Evolutionary conservation across 805 yeast species (phyloP), one percentile per base, ranked within the genome.

Genomic region (Middelhovenomyces tepae): DNA sequence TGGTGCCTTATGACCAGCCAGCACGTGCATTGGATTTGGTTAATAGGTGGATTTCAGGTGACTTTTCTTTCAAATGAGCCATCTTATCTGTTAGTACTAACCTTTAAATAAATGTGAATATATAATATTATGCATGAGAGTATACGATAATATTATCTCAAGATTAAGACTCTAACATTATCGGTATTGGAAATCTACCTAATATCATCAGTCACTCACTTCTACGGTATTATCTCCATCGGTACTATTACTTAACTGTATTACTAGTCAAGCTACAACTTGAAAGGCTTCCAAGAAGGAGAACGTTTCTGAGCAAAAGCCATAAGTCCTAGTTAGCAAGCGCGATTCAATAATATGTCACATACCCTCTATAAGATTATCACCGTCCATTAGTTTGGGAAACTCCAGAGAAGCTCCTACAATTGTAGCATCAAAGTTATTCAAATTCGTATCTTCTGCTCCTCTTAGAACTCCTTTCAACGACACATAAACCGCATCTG

Each of bases 1-100:
- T 87, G 95, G 95, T 85, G 41, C 95, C 96, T 11, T 78, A 62
- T 50, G 87, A 87, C 60, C 89, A 81, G 63, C 94, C 95, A 14
- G 75, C 71, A 47, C 67, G 69, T 49, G 63, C 94, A 2, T 65
- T 80, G 42, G 86, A 73, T 35, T 78, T 87, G 86, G 71, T 87
- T 42, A 81, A 84, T 64, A 70, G 80, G 55, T 87, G 96, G 96
- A 60, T 84, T 31, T 45, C 59, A 27, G 94, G 91, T 19, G 79
- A 81, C 53, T 72, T 30, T 9, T 19, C 31, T 4, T 22, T 23
- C n/a, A n/a, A n/a, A n/a, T n/a, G n/a, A n/a, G n/a, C n/a, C n/a
- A n/a, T n/a, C n/a, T n/a, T n/a, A n/a, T n/a, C n/a, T n/a, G n/a
- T n/a, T n/a, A n/a, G n/a, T n/a, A n/a, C n/a, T n/a, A n/a, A n/a